Conservation (phyloP, 2,329 filamentous ascomycete genomes). For the Emmonsia crescens region DNA sequence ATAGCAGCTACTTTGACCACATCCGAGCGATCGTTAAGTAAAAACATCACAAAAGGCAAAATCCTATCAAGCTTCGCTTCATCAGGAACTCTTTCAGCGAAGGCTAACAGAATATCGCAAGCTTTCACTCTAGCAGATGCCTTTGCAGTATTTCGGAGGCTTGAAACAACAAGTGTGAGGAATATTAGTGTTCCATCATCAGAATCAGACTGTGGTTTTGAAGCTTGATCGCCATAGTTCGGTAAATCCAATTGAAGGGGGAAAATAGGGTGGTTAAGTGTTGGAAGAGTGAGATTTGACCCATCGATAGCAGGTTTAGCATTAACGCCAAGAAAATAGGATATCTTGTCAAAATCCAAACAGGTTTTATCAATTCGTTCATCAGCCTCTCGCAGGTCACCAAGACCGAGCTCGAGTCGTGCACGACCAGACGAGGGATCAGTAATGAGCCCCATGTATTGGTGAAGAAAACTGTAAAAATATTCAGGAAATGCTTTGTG, state of each 20-base stretch:
- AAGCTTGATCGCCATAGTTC: constrained; percentile 64
- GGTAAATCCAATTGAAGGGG: constrained; percentile 79
- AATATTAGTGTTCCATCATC: constrained; percentile 93
- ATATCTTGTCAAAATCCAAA: constrained; percentile 94
- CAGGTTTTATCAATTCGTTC: constrained; percentile 90
- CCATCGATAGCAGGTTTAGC: constrained; percentile 36
- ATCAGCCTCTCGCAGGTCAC: constrained; percentile 76
- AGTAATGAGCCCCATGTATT: constrained; percentile 94
- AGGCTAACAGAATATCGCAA: constrained; percentile 83
- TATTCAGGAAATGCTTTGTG: constrained; percentile 89
- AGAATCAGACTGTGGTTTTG: constrained; percentile 48
- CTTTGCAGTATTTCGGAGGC: constrained; percentile 77
- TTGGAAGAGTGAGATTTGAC: constrained; percentile 23
- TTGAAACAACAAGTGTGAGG: constrained; percentile 76
- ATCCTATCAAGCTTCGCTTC: constrained; percentile 93
- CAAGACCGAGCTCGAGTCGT: constrained; percentile 54
- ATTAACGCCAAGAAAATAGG: constrained; percentile 76
- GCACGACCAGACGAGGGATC: constrained; percentile 74
- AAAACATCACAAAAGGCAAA: constrained; percentile 73
- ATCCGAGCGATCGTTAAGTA: constrained; percentile 73
- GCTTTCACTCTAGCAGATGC: constrained; percentile 78
- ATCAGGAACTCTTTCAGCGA: constrained; percentile 82
- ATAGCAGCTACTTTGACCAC: constrained; percentile 78
- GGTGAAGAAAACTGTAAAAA: constrained; percentile 94
- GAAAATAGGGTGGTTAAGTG: constrained; percentile 34